Evolutionary conservation across 2,329 filamentous ascomycete species (phyloP).

Genomic region (Monosporascus sp.): DNA sequence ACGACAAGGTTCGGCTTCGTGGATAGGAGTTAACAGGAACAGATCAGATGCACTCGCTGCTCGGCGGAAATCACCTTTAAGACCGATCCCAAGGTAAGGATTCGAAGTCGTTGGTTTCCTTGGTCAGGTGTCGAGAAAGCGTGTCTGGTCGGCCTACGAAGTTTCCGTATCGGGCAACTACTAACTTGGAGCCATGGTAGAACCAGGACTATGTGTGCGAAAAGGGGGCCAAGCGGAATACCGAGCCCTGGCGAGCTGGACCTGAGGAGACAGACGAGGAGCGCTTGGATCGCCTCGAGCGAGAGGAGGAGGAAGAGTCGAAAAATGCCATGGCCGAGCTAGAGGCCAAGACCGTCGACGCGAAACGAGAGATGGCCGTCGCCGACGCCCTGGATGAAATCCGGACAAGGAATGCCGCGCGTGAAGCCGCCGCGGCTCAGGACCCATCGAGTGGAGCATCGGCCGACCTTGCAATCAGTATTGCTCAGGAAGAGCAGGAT

Average conservation of each 20-base stretch:
- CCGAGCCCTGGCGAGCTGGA: conserved; percentile 77
- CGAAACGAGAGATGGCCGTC: conserved; percentile 91
- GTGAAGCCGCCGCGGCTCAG: conserved; percentile 58
- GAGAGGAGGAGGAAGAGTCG: conserved; percentile 62
- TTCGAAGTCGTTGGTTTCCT: neutral
- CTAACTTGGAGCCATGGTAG: neutral
- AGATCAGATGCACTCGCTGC: conserved; percentile 66
- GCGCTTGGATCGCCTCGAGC: conserved; percentile 75
- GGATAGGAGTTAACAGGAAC: neutral
- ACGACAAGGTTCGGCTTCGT: neutral
- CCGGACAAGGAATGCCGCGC: conserved; percentile 79
- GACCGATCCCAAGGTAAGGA: conserved; percentile 74
- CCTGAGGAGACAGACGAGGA: conserved; percentile 78
- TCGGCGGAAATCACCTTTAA: conserved; percentile 84
- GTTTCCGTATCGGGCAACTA: conserved; percentile 25
- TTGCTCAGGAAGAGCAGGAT: neutral
- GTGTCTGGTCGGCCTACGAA: conserved; percentile 57
- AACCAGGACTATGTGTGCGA: conserved; percentile 50
- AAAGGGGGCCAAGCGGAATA: conserved; percentile 83
- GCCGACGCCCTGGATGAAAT: conserved; percentile 96
- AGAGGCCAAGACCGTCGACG: conserved; percentile 88
- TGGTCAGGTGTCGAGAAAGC: neutral
- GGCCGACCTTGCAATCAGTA: neutral
- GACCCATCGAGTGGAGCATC: neutral
- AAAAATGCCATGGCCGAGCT: conserved; percentile 91